Base-by-base conservation (phyloP, 306 rosid genomes). In the Acacia melanoxylon region DNA sequence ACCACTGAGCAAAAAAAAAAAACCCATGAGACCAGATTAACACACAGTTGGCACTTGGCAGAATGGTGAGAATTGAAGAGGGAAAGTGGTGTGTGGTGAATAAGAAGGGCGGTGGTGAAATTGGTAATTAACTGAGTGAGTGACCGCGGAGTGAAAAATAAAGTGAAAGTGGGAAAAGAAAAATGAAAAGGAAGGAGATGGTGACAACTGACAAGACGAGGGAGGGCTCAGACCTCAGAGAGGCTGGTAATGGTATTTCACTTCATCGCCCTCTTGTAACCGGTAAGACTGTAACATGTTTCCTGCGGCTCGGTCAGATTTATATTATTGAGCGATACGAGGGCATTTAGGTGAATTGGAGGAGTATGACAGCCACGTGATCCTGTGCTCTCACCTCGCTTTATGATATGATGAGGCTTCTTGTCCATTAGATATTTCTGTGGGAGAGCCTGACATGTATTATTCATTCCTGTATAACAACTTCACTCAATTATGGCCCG, bases 191-290 rank as follows among this genome's bases (percentile, higher is more conserved):
- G 51, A 65, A 67, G 81, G 77, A 66, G 85, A 61, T 19, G 65
- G 68, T 73, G 88, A 86, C 85, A 76, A 80, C 62, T 73, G 88
- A 86, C 85, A 76, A 80, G 80, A 78, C 86, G 66, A 81, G 29
- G 59, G 59, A n/a, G n/a, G n/a, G n/a, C n/a, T n/a, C n/a, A n/a
- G n/a, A n/a, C n/a, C 27, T 62, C 76, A 10, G 19, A 58, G 17
- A 67, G 19, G 66, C 77, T 78, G 67, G 78, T 72, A 52, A 66
- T 75, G 67, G 78, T 68, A 61, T 73, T 75, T 51, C 16, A 15
- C 16, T 17, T 19, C 8, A n/a, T n/a, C n/a, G n/a, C n/a, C n/a
- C n/a, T n/a, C n/a, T n/a, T n/a, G n/a, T n/a, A n/a, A n/a, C n/a
- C n/a, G n/a, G n/a, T n/a, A 24, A 61, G 16, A 14, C 63, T 56